These are phyloP conservation scores for Malus hybrid DNA, from an alignment of 331 rosid species.

Conservation along the genomic window DNA sequence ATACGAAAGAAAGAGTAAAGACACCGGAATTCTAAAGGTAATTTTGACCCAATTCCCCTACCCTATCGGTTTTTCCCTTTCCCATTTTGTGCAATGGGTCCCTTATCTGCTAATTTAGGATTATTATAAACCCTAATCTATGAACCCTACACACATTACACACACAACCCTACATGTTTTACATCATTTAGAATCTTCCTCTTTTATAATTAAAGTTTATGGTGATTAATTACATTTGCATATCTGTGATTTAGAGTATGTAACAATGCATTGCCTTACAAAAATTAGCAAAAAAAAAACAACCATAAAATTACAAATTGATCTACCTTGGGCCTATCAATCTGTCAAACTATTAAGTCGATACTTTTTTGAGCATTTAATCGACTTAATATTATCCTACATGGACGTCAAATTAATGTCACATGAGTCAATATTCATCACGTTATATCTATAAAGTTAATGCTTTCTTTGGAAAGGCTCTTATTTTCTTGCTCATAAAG, in stretches of 20 bases:
- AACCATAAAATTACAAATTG: not conserved
- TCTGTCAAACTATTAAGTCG: not conserved
- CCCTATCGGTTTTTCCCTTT: constrained; percentile 3
- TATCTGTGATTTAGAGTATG: not conserved
- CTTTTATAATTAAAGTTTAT: not conserved
- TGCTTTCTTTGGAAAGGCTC: not conserved
- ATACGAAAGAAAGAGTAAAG: constrained; percentile 12
- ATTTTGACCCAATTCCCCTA: constrained; percentile 30
- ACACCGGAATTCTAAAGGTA: constrained; percentile 26
- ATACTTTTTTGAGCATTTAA: too few relatives aligned
- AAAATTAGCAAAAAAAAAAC: not conserved
- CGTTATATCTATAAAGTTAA: not conserved
- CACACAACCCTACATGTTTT: constrained; percentile 1
- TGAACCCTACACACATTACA: not conserved
- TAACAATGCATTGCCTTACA: not conserved
- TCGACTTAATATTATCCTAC: not conserved
- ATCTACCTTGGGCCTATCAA: not conserved
- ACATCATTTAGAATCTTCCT: not conserved
- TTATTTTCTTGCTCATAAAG: not conserved
- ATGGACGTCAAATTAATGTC: too few relatives aligned
- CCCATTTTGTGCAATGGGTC: not conserved
- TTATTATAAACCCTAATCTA: not conserved
- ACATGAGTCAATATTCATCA: too few relatives aligned
- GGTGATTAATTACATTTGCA: not conserved
- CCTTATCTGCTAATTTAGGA: not conserved